Percentiles rank a stretch among this genome's conserved stretches.
Conservation (phyloP, 805 yeast genomes). For the Wickerhamomyces chaumierensis region DNA sequence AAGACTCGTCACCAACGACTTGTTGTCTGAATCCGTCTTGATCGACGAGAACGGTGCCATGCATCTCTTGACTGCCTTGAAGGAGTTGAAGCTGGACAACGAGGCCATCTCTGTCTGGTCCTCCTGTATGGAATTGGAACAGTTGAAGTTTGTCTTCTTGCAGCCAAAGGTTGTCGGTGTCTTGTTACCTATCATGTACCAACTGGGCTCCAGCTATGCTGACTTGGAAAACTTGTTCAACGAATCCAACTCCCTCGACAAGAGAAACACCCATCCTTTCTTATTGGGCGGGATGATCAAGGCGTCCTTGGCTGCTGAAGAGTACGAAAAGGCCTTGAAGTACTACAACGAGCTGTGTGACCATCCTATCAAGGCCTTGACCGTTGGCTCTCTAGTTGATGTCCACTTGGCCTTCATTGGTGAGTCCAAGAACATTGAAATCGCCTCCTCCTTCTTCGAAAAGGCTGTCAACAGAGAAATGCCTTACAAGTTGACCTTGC, state of each 20-base stretch:
- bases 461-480: slow-evolving; percentile 59
- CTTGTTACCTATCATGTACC: slow-evolving; percentile 54
- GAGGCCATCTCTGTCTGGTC: slow-evolving; percentile 70
- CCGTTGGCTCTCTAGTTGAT: slow-evolving; percentile 48
- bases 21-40: slow-evolving; percentile 30
- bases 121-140: slow-evolving; percentile 36
- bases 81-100: slow-evolving; percentile 46
- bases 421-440: slow-evolving; percentile 56
- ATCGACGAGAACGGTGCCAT: slow-evolving; percentile 44
- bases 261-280: slow-evolving; percentile 24
- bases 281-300: slow-evolving; percentile 64
- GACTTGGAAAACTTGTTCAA: slow-evolving; percentile 50
- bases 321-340: slow-evolving; percentile 53
- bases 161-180: slow-evolving; percentile 59
- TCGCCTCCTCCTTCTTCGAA: slow-evolving; percentile 65
- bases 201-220: slow-evolving; percentile 48
- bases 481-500: slow-evolving; percentile 63
- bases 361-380: slow-evolving; percentile 26
- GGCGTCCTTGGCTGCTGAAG: slow-evolving; percentile 55
- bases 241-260: slow-evolving; percentile 23
- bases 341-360: slow-evolving; percentile 50
- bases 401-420: slow-evolving; percentile 75
- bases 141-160: slow-evolving; percentile 34
- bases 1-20: slow-evolving; percentile 40
- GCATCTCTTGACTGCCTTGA: slow-evolving; percentile 45